Percentiles rank a stretch among this genome's conserved stretches.
These are phyloP conservation scores for Malassezia slooffiae DNA, from an alignment of 1,284 basidiomycete species.

Conservation along the genomic window DNA sequence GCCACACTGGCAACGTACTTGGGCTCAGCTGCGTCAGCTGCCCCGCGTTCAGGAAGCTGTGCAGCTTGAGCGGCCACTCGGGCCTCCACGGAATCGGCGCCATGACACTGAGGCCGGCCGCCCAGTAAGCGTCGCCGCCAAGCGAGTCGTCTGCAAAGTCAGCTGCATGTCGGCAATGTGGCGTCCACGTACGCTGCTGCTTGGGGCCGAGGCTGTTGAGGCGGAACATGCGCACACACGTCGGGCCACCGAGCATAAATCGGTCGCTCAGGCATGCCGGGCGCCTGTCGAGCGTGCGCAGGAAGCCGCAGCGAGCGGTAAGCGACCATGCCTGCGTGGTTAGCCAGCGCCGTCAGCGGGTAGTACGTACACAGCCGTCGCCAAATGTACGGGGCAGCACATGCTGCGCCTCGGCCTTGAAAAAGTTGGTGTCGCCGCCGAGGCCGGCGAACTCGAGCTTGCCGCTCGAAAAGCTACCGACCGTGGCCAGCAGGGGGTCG, in stretches of 20 bases:
- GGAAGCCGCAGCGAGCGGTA: slow-evolving; percentile 17
- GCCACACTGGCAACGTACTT: slow-evolving; percentile 52
- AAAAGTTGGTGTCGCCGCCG: slow-evolving; percentile 33
- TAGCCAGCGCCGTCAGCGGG: too few species aligned
- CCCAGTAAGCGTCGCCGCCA: slow-evolving; percentile 81
- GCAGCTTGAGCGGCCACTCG: slow-evolving; percentile 79
- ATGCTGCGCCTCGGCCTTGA: slow-evolving; percentile 29
- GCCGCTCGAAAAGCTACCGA: slow-evolving; percentile 19
- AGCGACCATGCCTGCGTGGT: slow-evolving; percentile 8
- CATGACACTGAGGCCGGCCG: slow-evolving; percentile 67
- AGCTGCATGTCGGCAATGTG: background rate
- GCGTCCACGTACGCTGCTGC: slow-evolving; percentile 56
- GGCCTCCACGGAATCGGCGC: slow-evolving; percentile 65
- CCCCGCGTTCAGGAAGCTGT: slow-evolving; percentile 75
- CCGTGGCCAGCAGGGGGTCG: slow-evolving; percentile 55
- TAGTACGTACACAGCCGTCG: slow-evolving; percentile 11
- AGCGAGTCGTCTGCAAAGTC: slow-evolving; percentile 57
- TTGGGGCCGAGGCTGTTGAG: slow-evolving; percentile 72
- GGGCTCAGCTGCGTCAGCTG: slow-evolving; percentile 60
- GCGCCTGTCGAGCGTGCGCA: slow-evolving; percentile 27
- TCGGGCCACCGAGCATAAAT: slow-evolving; percentile 85
- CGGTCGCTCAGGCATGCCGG: slow-evolving; percentile 63
- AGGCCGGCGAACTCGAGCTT: slow-evolving; percentile 29
- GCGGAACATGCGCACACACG: slow-evolving; percentile 75
- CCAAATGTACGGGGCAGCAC: slow-evolving; percentile 14